Conservation (phyloP, 371 early-diverging fungal species). For the Circinella minor region DNA sequence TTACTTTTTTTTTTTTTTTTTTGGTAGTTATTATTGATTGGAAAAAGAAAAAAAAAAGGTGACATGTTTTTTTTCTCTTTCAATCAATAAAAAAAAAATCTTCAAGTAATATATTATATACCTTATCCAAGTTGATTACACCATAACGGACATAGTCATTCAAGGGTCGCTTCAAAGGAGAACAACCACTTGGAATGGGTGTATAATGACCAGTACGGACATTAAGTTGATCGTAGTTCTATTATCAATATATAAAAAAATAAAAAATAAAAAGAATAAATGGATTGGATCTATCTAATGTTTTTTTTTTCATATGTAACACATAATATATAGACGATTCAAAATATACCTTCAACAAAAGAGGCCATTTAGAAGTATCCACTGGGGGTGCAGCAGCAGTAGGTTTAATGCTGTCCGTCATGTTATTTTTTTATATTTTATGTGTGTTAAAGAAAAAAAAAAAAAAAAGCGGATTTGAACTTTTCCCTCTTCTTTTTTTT, state of each 20-base stretch:
- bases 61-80: background rate
- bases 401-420: conserved; percentile 67
- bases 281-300: background rate
- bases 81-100: background rate
- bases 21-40: background rate
- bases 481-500: too few species aligned
- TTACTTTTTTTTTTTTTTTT: background rate
- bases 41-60: conserved; percentile 7
- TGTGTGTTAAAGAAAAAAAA: background rate
- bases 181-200: conserved; percentile 94
- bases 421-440: background rate
- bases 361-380: conserved; percentile 95
- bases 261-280: background rate
- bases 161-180: conserved; percentile 95
- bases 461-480: background rate
- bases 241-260: conserved; percentile 17
- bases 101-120: conserved; percentile 8
- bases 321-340: background rate
- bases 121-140: conserved; percentile 90
- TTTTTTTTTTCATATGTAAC: background rate
- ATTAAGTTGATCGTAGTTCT: conserved; percentile 98
- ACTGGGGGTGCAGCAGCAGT: conserved; percentile 76
- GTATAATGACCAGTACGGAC: conserved; percentile 98
- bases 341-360: conserved; percentile 85
- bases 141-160: conserved; percentile 96